Base-by-base conservation (phyloP, 2,329 filamentous ascomycete genomes). In the Botryotinia calthae region DNA sequence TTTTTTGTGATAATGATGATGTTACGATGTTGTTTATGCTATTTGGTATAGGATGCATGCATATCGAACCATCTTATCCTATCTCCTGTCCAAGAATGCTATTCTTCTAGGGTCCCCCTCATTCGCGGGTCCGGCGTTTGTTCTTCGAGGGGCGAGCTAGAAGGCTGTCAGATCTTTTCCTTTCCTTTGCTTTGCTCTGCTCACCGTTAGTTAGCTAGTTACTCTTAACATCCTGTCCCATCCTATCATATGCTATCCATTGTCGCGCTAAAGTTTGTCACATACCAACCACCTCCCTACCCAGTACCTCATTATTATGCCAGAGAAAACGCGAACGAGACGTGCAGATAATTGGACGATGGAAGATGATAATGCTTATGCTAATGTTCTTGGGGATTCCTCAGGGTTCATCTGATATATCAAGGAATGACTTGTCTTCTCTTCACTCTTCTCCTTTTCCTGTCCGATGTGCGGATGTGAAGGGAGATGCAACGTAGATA, bases 391-490 rank as follows among this genome's bases (percentile, higher is more conserved):
- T 31, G 20, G 28, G 62, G n/a, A 31, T 20, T 51, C 12, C 12
- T n/a, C n/a, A n/a, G n/a, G 14, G 48, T 63, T 62, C 68, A 7
- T 63, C 25, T 70, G 68, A 65, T 31, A 22, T 65, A n/a, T 51
- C 69, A 71, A 65, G 59, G 69, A 34, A 56, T 25, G n/a, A 46
- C 69, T 44, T 44, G 69, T 46, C 46, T 56, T 16, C 12, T n/a
- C 48, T n/a, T n/a, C 0, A 6, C 31, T 48, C 20, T 37, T 20
- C 58, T 58, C 58, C 42, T 51, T 54, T 51, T 51, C 34, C 37
- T 34, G 10, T 20, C 40, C 14, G 28, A 8, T 22, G 40, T 61
- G 67, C 25, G 25, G 12, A 40, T 44, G 58, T 40, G 16, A 40
- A 44, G 48, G 20, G 48, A 2, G 48, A 14, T n/a, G 6, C 48